Percentiles rank a stretch among this genome's conserved stretches.
Evolutionary conservation across 345 rosid genomes (phyloP).

Genomic region (Hibiscus tridactylites): DNA sequence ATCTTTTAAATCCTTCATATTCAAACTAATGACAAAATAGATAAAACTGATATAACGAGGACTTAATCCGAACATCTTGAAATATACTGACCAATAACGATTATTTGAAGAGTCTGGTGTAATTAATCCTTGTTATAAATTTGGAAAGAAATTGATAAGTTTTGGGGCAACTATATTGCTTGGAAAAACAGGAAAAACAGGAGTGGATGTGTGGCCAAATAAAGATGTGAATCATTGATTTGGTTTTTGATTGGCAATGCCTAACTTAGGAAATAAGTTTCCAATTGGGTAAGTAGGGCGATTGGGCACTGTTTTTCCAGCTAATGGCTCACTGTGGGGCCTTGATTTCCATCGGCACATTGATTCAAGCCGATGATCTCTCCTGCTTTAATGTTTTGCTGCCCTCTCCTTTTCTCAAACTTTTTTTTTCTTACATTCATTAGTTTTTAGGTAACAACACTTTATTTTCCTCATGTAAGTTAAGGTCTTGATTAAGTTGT

Average conservation of each 20-base stretch:
- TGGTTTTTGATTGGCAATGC: not conserved
- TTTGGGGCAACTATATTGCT: conserved; percentile 40
- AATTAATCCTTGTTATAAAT: too few relatives aligned
- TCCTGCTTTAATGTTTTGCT: not conserved
- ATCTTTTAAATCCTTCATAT: too few relatives aligned
- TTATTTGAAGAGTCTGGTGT: too few relatives aligned
- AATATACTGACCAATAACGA: too few relatives aligned
- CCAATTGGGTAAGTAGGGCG: not conserved
- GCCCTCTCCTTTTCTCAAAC: not conserved
- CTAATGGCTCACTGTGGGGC: not conserved
- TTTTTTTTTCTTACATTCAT: too few relatives aligned
- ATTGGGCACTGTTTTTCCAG: not conserved
- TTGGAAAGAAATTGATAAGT: not conserved
- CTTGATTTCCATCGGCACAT: too few relatives aligned
- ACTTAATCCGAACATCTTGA: too few relatives aligned
- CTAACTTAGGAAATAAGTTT: not conserved
- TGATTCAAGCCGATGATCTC: not conserved
- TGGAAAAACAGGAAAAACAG: conserved; percentile 33
- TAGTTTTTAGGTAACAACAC: too few relatives aligned
- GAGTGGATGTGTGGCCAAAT: conserved; percentile 17
- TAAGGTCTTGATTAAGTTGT: too few relatives aligned
- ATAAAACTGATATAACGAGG: too few relatives aligned
- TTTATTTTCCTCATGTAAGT: not conserved
- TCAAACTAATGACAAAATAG: too few relatives aligned
- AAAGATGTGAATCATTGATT: not conserved